Evolutionary conservation across 495 filamentous ascomycete genomes (phyloP).

Genomic region (Talaromyces trachyspermus): DNA sequence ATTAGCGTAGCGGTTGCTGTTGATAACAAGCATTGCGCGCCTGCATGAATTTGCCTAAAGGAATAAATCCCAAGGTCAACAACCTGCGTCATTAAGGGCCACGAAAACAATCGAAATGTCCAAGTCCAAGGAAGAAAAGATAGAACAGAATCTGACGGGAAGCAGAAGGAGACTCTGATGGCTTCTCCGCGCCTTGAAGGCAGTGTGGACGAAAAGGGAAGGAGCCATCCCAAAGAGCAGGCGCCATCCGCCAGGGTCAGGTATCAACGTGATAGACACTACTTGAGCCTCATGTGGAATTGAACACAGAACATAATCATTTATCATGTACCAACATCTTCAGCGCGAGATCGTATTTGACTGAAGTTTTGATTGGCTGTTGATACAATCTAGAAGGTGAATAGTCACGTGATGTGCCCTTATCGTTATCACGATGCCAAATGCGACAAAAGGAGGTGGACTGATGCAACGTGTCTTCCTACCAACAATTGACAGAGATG

Average conservation of each 20-base stretch:
- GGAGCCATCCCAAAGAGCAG: not conserved
- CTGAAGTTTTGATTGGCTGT: too few relatives aligned
- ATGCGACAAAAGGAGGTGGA: not conserved
- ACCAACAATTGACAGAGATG: constrained; percentile 28
- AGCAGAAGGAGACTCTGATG: not conserved
- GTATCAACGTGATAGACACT: too few relatives aligned
- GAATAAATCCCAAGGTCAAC: constrained; percentile 2
- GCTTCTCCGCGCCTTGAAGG: not conserved
- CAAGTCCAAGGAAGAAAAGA: not conserved
- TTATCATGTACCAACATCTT: too few relatives aligned
- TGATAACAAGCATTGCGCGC: constrained; percentile 1
- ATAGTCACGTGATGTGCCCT: constrained; percentile 2
- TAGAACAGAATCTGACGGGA: not conserved
- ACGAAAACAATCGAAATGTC: not conserved
- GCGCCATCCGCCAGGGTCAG: too few relatives aligned
- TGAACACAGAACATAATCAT: too few relatives aligned
- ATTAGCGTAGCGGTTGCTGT: constrained; percentile 2
- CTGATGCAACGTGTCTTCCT: constrained; percentile 4
- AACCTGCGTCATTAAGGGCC: not conserved
- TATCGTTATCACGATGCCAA: constrained; percentile 3
- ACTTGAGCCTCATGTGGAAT: too few relatives aligned
- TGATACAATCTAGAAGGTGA: too few relatives aligned
- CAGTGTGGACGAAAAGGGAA: not conserved
- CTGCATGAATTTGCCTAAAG: not conserved
- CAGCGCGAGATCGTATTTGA: too few relatives aligned